Evolutionary conservation across 257 asterid species (phyloP), one percentile per base, ranked within the genome.

Genomic region (Datura wrightii): DNA sequence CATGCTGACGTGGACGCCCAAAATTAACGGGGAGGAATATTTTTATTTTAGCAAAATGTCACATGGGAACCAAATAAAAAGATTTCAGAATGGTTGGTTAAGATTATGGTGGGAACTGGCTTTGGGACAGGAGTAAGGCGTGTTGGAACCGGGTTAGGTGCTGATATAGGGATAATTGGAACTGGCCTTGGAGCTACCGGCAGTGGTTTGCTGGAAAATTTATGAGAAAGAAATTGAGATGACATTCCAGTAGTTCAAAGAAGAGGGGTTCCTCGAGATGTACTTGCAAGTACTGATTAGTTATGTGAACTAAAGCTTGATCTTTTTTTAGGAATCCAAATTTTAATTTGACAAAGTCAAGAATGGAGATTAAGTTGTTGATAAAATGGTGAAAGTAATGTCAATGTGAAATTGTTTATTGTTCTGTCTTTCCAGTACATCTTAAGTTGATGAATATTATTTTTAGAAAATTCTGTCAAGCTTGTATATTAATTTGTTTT

Each of bases 131-230:
- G 94, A 41, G 97, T 86, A 0, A 97, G 90, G 6, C 55, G 90
- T 0, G 97, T 93, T 11, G 96, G 95, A 10, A 88, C 83, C 6
- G 98, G 96, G n/a, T 70, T 95, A 44, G 93, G 93, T 10, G 96
- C 94, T 16, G 93, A 96, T 14, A 97, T 72, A 5, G 94, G 97
- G 72, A 18, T 92, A 37, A 97, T 95, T 8, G 96, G 96, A 42
- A 89, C 90, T 48, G 97, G 98, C 13, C 79, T 95, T 50, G 96
- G 97, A 69, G 96, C 96, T 9, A 96, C 94, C 79, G 91, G 95
- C 6, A 93, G 93, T 60, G 97, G 98, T 14, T 87, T 92, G 97
- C 98, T 9, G 99, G 98, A 50, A 93, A 92, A 88, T 92, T 94
- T 87, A 91, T 94, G 97, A 96, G 97, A 5, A 87, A 97, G 88